phyloP scores from a whole-genome alignment of 2,329 filamentous ascomycete genomes.

The Calonectria naviculata region DNA sequence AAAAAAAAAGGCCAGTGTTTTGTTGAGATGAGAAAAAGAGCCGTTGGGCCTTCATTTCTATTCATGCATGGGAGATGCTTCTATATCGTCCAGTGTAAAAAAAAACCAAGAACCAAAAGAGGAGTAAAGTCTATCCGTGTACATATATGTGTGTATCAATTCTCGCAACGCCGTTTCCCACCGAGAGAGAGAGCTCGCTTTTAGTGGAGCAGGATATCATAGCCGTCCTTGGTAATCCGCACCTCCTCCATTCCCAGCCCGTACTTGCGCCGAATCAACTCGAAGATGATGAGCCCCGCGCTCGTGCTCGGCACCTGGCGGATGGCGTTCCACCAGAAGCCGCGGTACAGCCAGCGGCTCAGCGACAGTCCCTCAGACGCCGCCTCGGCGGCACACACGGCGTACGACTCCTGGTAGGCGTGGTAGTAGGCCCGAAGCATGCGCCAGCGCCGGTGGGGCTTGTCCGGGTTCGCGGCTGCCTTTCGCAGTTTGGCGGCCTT shows the following conservation, averaged over 20 bases:
- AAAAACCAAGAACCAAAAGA: neutral
- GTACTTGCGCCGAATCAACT: conserved; percentile 79
- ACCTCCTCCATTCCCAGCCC: conserved; percentile 71
- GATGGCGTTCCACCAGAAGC: conserved; percentile 79
- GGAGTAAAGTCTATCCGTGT: conserved; percentile 19
- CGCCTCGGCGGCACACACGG: conserved; percentile 69
- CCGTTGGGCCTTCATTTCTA: conserved; percentile 21
- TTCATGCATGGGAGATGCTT: conserved; percentile 15
- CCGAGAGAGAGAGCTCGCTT: neutral
- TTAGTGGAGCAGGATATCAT: conserved; percentile 72
- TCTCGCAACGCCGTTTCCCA: conserved; percentile 24
- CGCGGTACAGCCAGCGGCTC: conserved; percentile 74
- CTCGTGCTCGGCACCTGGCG: conserved; percentile 82
- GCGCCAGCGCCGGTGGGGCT: conserved; percentile 54
- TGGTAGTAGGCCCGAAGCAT: conserved; percentile 75
- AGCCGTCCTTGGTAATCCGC: conserved; percentile 74
- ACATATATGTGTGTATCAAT: conserved; percentile 4
- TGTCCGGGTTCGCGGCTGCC: conserved; percentile 43
- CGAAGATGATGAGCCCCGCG: conserved; percentile 82
- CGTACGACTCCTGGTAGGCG: conserved; percentile 76
- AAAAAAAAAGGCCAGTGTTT: neutral
- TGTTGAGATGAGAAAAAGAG: neutral
- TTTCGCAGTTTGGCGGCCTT: conserved; percentile 60
- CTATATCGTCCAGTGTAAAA: conserved; percentile 1
- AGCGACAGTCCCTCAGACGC: conserved; percentile 65